Conservation (phyloP, 1,139 yeast genomes). For the Zygosaccharomyces pseudobailii region DNA sequence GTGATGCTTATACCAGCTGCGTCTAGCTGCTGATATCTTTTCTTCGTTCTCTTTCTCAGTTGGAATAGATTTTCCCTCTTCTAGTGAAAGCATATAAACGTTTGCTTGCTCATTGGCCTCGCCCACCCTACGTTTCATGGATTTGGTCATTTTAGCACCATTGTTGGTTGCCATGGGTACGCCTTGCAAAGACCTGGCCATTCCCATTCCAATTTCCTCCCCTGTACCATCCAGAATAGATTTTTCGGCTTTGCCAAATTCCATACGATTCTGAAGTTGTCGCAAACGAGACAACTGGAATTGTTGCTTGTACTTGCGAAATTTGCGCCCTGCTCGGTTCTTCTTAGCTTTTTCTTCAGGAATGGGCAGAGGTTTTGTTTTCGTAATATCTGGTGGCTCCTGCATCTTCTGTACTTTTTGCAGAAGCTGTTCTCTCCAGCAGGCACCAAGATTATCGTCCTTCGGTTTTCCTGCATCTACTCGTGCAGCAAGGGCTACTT, state of each 20-base stretch:
- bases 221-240: conserved; percentile 62
- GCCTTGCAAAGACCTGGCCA: conserved; percentile 40
- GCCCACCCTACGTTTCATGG: conserved; percentile 45
- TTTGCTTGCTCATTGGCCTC: conserved; percentile 23
- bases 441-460: conserved; percentile 54
- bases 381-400: conserved; percentile 69
- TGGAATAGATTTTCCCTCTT: not conserved
- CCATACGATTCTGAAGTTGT: conserved; percentile 79
- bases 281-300: conserved; percentile 77
- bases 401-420: conserved; percentile 64
- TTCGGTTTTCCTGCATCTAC: conserved; percentile 45
- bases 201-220: conserved; percentile 78
- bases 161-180: conserved; percentile 33
- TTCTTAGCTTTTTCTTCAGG: conserved; percentile 77
- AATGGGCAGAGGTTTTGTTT: conserved; percentile 72
- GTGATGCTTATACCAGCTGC: conserved; percentile 11
- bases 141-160: conserved; percentile 50
- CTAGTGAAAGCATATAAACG: conserved; percentile 12
- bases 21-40: not conserved
- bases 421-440: conserved; percentile 56
- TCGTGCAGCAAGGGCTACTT: conserved; percentile 77
- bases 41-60: not conserved
- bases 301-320: conserved; percentile 75
- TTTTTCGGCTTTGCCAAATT: conserved; percentile 71
- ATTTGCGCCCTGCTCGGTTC: conserved; percentile 80